Evolutionary conservation across 2,329 filamentous ascomycete species (phyloP).

Genomic region (Fusarium abutilonis): DNA sequence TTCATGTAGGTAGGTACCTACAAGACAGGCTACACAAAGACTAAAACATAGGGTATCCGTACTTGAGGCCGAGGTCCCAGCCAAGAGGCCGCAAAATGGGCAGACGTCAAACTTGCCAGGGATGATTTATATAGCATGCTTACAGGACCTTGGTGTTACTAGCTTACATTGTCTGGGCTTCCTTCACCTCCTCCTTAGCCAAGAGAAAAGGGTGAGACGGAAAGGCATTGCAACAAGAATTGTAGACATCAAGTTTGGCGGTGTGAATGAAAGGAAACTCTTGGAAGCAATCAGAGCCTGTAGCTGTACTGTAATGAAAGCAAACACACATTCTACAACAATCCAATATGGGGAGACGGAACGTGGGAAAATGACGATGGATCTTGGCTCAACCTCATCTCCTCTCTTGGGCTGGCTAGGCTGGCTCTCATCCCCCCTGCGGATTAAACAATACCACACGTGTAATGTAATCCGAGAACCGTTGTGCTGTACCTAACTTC

Average conservation of each 20-base stretch:
- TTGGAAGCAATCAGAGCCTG: slow-evolving; percentile 6
- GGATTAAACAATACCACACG: slow-evolving; percentile 16
- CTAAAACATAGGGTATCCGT: neutral
- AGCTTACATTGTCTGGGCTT: slow-evolving; percentile 22
- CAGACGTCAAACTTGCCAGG: slow-evolving; percentile 26
- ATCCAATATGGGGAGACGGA: slow-evolving; percentile 12
- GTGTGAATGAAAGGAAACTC: slow-evolving; percentile 21
- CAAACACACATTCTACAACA: neutral
- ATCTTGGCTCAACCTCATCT: slow-evolving; percentile 20
- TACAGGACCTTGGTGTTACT: slow-evolving; percentile 12
- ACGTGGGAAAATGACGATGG: slow-evolving; percentile 29
- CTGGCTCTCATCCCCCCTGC: slow-evolving; percentile 18
- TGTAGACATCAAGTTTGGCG: slow-evolving; percentile 13
- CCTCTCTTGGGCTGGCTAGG: slow-evolving; percentile 11
- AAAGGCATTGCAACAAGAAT: slow-evolving; percentile 14
- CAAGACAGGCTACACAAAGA: slow-evolving; percentile 25
- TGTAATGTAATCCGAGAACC: slow-evolving; percentile 26
- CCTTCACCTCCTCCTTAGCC: slow-evolving; percentile 13
- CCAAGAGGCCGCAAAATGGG: slow-evolving; percentile 3
- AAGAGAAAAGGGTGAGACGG: slow-evolving; percentile 22
- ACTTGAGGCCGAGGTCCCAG: slow-evolving; percentile 22
- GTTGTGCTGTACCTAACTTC: slow-evolving; percentile 26
- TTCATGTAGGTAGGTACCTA: slow-evolving; percentile 16
- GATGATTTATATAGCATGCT: slow-evolving; percentile 20
- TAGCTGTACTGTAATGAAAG: slow-evolving; percentile 4